Evolutionary conservation across 768 basidiomycete species (phyloP).

Genomic region (Daedalea quercina): DNA sequence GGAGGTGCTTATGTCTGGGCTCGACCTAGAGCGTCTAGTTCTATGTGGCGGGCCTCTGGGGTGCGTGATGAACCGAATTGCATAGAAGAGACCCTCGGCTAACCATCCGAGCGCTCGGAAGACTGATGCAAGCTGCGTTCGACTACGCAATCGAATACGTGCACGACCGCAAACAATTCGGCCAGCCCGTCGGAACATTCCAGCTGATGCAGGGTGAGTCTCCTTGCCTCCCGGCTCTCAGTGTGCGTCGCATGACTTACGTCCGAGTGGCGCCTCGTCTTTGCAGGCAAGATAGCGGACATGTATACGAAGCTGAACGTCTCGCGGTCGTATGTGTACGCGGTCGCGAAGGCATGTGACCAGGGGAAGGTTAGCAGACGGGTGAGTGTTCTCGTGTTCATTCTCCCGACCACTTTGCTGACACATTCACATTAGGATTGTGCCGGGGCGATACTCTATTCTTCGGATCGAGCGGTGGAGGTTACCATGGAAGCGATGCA

Average conservation of each 20-base stretch:
- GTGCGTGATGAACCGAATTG: conserved; percentile 30
- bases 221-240: background rate
- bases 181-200: conserved; percentile 80
- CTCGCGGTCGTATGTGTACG: conserved; percentile 86
- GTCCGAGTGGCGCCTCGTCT: conserved; percentile 12
- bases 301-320: conserved; percentile 94
- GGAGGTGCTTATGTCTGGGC: conserved; percentile 87
- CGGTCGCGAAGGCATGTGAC: conserved; percentile 88
- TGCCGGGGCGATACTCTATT: conserved; percentile 90
- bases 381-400: too few relatives aligned
- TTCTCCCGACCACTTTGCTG: background rate
- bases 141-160: conserved; percentile 84
- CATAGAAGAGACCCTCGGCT: background rate
- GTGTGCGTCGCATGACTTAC: background rate
- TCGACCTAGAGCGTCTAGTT: conserved; percentile 89
- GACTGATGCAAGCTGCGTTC: conserved; percentile 49
- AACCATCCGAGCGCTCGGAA: background rate
- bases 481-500: conserved; percentile 91
- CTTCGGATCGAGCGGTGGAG: conserved; percentile 87
- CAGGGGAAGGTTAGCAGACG: conserved; percentile 67
- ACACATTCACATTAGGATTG: conserved; percentile 60
- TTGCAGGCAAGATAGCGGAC: conserved; percentile 72
- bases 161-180: conserved; percentile 93
- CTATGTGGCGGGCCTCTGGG: conserved; percentile 90
- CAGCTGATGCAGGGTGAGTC: conserved; percentile 89